These are phyloP conservation scores for Puccinia novopanici DNA, from an alignment of 1,284 basidiomycete genomes.

Conservation along the genomic window DNA sequence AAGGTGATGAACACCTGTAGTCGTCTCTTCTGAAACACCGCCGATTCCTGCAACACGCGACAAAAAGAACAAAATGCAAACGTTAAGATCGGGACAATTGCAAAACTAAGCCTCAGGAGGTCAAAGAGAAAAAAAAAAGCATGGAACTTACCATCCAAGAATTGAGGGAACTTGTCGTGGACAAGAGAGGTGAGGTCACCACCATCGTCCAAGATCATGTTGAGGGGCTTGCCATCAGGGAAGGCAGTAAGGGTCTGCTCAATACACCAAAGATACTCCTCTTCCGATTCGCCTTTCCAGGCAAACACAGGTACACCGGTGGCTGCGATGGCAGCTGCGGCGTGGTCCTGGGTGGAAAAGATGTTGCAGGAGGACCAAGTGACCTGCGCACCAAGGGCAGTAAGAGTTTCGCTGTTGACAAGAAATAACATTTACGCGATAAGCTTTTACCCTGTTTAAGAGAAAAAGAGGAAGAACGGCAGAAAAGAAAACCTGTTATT, in stretches of 20 bases:
- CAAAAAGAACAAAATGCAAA: no score
- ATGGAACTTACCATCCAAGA: slow-evolving; percentile 67
- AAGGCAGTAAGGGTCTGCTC: slow-evolving; percentile 85
- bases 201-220: slow-evolving; percentile 99
- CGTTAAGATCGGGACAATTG: neutral
- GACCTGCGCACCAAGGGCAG: slow-evolving; percentile 91
- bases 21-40: slow-evolving; percentile 98
- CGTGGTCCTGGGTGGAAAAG: slow-evolving; percentile 98
- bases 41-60: slow-evolving; percentile 67
- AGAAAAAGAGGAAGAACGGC: no score
- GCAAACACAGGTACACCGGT: slow-evolving; percentile 98
- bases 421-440: slow-evolving; percentile 61
- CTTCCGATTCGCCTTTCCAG: slow-evolving; percentile 99
- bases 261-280: slow-evolving; percentile 98
- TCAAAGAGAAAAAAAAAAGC: neutral
- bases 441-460: neutral
- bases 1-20: slow-evolving; percentile 98
- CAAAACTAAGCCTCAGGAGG: no score
- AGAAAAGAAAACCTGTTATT: neutral
- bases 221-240: slow-evolving; percentile 74
- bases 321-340: slow-evolving; percentile 95
- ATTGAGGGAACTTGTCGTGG: slow-evolving; percentile 93
- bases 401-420: slow-evolving; percentile 93
- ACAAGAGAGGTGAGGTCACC: slow-evolving; percentile 94
- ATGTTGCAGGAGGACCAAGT: slow-evolving; percentile 99